Evolutionary conservation across 1,284 basidiomycete genomes (phyloP), one percentile per base, ranked within the genome.

Genomic region (Apiotrichum montevideense): DNA sequence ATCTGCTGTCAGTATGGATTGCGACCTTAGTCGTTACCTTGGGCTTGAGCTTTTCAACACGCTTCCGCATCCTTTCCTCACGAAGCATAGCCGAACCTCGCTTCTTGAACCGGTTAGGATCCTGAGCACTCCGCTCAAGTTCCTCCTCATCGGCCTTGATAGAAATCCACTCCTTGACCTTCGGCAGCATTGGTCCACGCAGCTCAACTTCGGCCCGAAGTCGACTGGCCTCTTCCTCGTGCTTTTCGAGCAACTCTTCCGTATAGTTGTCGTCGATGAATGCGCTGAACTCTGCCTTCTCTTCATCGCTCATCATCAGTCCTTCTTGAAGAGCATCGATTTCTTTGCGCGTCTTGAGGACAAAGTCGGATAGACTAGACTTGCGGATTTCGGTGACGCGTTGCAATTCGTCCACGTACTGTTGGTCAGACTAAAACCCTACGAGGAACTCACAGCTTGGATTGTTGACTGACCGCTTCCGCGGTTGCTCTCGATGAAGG

Each of bases 51-150:
- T 90, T 88, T 62, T 83, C 83, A n/a, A 99, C 91, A 10, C 94
- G 81, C 77, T 97, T 98, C 53, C 95, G 83, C 87, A 96, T 92
- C 82, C 96, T 97, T 79, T 98, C 95, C 76, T 99, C 95, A 48
- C 90, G 81, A 48, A 98, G 77, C 48, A 98, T 60, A 83, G 80
- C 52, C 83, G 88, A 55, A 82, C 89, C 81, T 86, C 75, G 62
- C 49, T 68, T 70, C 54, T 67, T 70, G 61, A 77, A 76, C 14
- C 76, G 59, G 55, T 74, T 69, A 6, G 75, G 74, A 59, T 77
- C 74, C 7, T 63, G 66, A 59, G 65, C 62, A 42, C 65, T 69
- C 52, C 76, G 73, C 62, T 86, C 87, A 15, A 97, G 81, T 70
- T 96, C 90, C 69, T 87, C 88, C 76, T 91, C 87, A 66, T 98